Percentiles rank a stretch among this genome's conserved stretches.
Conservation (phyloP, 2,329 filamentous ascomycete genomes). For the Fusarium oligoseptatum region DNA sequence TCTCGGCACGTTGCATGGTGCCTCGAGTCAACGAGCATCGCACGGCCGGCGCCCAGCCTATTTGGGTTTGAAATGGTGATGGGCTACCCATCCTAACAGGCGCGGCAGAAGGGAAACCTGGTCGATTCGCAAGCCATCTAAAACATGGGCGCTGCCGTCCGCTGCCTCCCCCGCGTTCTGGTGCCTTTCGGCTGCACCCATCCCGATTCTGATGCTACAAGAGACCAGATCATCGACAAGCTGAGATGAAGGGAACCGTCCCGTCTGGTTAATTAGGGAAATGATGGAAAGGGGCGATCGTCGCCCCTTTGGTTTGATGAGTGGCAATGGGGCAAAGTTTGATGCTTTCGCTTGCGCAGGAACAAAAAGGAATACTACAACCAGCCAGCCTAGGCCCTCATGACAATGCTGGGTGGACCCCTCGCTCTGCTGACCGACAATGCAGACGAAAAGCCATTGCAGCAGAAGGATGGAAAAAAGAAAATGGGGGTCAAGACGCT, state of each 20-base stretch:
- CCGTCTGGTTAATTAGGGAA: constrained; percentile 18
- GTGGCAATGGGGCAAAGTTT: constrained; percentile 21
- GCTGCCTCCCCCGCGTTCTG: constrained; percentile 34
- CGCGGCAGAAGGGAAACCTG: constrained; percentile 42
- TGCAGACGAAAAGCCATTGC: constrained; percentile 7
- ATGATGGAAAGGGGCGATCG: constrained; percentile 31
- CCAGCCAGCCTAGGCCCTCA: neutral
- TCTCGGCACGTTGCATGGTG: constrained; percentile 22
- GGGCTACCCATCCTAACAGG: constrained; percentile 40
- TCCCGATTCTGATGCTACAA: constrained; percentile 32
- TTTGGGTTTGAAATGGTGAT: constrained; percentile 40
- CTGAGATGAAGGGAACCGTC: constrained; percentile 23
- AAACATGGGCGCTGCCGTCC: constrained; percentile 18
- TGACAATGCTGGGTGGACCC: constrained; percentile 27
- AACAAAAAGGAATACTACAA: constrained; percentile 24
- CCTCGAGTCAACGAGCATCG: constrained; percentile 8
- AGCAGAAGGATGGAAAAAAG: constrained; percentile 3
- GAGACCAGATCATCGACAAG: constrained; percentile 33
- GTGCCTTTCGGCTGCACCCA: constrained; percentile 35
- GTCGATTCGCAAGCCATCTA: constrained; percentile 33
- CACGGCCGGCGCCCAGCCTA: constrained; percentile 25
- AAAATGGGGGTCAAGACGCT: neutral
- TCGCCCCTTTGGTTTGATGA: constrained; percentile 21
- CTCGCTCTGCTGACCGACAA: constrained; percentile 18
- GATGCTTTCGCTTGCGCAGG: constrained; percentile 37